Conservation (phyloP, 2,329 filamentous ascomycete species). For the Lithohypha guttulata region DNA sequence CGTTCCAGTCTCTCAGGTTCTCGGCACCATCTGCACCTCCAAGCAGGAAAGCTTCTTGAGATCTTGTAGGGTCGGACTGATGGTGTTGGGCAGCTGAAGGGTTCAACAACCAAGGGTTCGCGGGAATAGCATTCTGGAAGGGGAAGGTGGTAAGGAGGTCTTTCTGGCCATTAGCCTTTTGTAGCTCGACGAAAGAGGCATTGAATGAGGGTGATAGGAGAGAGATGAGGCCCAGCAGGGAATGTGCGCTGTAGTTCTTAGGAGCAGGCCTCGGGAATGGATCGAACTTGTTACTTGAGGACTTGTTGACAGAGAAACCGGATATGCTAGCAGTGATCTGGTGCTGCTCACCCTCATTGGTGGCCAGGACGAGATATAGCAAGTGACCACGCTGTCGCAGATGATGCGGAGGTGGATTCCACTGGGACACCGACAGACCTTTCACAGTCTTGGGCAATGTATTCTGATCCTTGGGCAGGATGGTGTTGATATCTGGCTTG, state of each 20-base stretch:
- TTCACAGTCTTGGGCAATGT: conserved; percentile 83
- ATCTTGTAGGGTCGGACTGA: conserved; percentile 71
- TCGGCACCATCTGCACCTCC: conserved; percentile 88
- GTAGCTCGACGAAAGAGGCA: conserved; percentile 62
- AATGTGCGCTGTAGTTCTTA: conserved; percentile 72
- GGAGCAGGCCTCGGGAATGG: conserved; percentile 68
- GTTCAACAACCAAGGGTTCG: conserved; percentile 80
- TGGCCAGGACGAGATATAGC: conserved; percentile 78
- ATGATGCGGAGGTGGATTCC: conserved; percentile 92
- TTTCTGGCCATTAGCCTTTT: conserved; percentile 72
- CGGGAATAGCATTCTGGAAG: conserved; percentile 86
- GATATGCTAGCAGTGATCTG: conserved; percentile 90
- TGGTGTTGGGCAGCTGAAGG: conserved; percentile 55
- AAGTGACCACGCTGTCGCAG: conserved; percentile 85
- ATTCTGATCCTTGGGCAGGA: conserved; percentile 58
- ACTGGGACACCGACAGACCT: conserved; percentile 74
- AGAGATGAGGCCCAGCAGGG: conserved; percentile 67
- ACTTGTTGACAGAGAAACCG: conserved; percentile 96
- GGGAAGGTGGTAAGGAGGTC: conserved; percentile 90
- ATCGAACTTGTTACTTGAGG: conserved; percentile 89
- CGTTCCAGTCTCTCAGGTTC: conserved; percentile 94
- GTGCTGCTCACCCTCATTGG: conserved; percentile 87
- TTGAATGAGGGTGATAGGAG: conserved; percentile 76
- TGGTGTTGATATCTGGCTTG: conserved; percentile 54
- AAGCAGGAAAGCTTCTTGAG: conserved; percentile 86